Evolutionary conservation across 2,329 filamentous ascomycete genomes (phyloP).

Genomic region (Penicillium sp.): DNA sequence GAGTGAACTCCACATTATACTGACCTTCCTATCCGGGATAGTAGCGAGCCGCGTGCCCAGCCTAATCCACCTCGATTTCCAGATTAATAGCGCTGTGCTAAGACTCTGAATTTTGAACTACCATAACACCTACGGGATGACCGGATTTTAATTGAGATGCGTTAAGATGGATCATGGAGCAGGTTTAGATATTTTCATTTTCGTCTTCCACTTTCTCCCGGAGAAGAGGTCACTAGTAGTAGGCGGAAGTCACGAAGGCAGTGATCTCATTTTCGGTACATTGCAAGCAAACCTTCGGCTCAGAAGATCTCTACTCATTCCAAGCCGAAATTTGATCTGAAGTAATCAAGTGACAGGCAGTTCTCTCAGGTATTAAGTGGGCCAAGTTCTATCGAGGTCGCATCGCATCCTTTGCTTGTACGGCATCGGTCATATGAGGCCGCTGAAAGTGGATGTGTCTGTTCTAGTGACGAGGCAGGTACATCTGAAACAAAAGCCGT

Average conservation of each 20-base stretch:
- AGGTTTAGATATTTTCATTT: neutral
- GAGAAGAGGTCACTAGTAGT: neutral
- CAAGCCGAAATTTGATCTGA: too few species aligned
- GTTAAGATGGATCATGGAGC: too few species aligned
- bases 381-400: neutral
- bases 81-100: neutral
- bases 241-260: neutral
- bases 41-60: neutral
- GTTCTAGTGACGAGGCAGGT: neutral
- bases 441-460: too few species aligned
- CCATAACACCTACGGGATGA: neutral
- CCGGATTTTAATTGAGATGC: neutral
- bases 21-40: constrained; percentile 7
- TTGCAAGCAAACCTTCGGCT: neutral
- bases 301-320: neutral
- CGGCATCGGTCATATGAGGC: neutral
- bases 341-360: too few species aligned
- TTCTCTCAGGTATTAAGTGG: neutral
- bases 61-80: neutral
- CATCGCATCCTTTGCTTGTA: neutral
- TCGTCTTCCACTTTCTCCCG: neutral
- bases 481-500: neutral
- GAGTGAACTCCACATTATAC: neutral
- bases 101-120: neutral
- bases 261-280: neutral